Percentiles rank a stretch among this genome's conserved stretches.
Conservation (phyloP, 2,329 filamentous ascomycete species). For the Fusarium sp. region DNA sequence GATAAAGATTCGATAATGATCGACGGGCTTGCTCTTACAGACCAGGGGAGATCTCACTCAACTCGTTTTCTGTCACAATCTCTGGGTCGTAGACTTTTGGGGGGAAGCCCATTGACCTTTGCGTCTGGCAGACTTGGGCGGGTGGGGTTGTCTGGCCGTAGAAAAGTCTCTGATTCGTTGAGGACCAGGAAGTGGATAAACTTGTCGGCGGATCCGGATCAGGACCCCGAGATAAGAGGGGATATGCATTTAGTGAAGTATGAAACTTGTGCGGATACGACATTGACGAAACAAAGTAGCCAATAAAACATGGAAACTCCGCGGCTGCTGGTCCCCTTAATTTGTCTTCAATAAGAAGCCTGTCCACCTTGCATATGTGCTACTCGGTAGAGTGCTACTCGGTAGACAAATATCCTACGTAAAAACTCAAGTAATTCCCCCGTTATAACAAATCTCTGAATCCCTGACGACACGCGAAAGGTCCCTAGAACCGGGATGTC, state of each 20-base stretch:
- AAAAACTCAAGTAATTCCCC: slow-evolving; percentile 8
- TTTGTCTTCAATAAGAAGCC: neutral
- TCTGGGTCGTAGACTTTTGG: slow-evolving; percentile 31
- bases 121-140: slow-evolving; percentile 20
- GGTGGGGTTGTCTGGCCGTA: slow-evolving; percentile 17
- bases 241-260: slow-evolving; percentile 16
- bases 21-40: slow-evolving; percentile 38
- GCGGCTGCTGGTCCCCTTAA: neutral
- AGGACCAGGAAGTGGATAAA: neutral
- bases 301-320: neutral
- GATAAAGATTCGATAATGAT: slow-evolving; percentile 25
- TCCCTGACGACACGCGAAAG: slow-evolving; percentile 40
- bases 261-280: slow-evolving; percentile 2
- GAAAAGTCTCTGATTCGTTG: slow-evolving; percentile 23
- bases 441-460: slow-evolving; percentile 16
- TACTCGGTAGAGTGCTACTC: neutral
- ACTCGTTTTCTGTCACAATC: slow-evolving; percentile 28
- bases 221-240: slow-evolving; percentile 29
- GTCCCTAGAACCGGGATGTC: slow-evolving; percentile 30
- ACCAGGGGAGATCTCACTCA: slow-evolving; percentile 36
- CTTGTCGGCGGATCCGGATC: slow-evolving; percentile 24
- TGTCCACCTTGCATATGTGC: too few species aligned
- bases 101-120: slow-evolving; percentile 29
- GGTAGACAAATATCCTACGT: neutral
- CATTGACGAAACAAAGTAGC: slow-evolving; percentile 10